Evolutionary conservation across 805 yeast genomes (phyloP), one percentile per base, ranked within the genome.

Genomic region (Nakazawaea laoshanensis): DNA sequence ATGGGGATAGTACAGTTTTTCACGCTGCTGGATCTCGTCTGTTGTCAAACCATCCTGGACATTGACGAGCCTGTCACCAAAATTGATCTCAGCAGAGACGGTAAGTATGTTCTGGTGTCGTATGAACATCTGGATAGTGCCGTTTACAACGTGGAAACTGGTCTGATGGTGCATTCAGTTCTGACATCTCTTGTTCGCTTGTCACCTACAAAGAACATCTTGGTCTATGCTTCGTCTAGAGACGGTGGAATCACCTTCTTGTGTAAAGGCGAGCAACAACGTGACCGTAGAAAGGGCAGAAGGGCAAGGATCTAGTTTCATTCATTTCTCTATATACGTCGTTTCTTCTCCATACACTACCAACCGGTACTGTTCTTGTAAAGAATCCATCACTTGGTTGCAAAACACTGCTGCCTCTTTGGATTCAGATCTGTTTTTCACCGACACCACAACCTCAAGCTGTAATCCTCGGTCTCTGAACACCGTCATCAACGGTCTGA

Each of bases 1-100:
- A 74, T 68, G 40, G 72, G 76, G 22, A 59, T 62, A 18, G 58
- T 68, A 4, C 59, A 65, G 12, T 29, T 64, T 7, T 59, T 70
- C 57, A 54, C 55, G 38, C 51, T 64, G 2, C 18, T 36, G 3
- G 44, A 52, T 14, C 48, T 70, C 47, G 43, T 59, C 12, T 53
- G 58, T 36, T 27, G 41, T 12, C 46, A 46, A 21, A 55, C 59
- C 2, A 38, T 66, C 11, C 39, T 59, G 16, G 44, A 45, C 20
- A 48, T 62, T 4, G 72, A 69, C 47, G 70, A 64, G 42, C 62
- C 65, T 4, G 49, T 68, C 13, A 47, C 61, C 3, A 40, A 54
- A 14, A 42, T 67, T 7, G 61, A 55, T 28, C 41, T 54, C 18
- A 53, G 58, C 31, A 40, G 60, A 25, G 66, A 63, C 37, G 68